Conservation (phyloP, 805 yeast species). For the Peterozyma toletana region DNA sequence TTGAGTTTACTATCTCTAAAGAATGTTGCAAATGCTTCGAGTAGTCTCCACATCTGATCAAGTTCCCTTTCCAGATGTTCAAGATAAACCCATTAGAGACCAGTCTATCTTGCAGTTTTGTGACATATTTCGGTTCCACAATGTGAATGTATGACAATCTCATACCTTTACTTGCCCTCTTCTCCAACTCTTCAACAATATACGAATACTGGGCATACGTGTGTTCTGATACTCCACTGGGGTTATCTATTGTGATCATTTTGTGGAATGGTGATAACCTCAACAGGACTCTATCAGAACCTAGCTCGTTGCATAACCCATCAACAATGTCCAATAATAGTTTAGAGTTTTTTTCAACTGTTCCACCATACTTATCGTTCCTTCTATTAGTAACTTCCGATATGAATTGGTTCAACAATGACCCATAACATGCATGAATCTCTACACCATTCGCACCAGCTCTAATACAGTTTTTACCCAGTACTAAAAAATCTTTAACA, state of each 20-base stretch:
- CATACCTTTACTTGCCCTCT: slow-evolving; percentile 19
- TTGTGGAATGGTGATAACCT: slow-evolving; percentile 33
- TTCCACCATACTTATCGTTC: slow-evolving; percentile 26
- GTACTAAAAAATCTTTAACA: slow-evolving; percentile 12
- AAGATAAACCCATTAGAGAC: slow-evolving; percentile 27
- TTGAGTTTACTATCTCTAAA: slow-evolving; percentile 7
- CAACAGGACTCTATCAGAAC: slow-evolving; percentile 33
- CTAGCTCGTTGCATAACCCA: slow-evolving; percentile 35
- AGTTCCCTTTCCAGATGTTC: slow-evolving; percentile 35
- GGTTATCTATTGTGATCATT: slow-evolving; percentile 20
- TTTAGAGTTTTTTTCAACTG: slow-evolving; percentile 25
- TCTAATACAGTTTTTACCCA: slow-evolving; percentile 26
- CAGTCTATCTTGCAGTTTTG: slow-evolving; percentile 12
- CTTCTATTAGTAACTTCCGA: slow-evolving; percentile 19
- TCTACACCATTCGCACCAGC: slow-evolving; percentile 48
- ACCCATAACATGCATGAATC: slow-evolving; percentile 43
- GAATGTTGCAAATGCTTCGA: slow-evolving; percentile 8
- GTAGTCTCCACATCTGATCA: slow-evolving; percentile 32
- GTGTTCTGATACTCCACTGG: slow-evolving; percentile 24
- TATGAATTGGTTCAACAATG: slow-evolving; percentile 22
- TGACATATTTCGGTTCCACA: slow-evolving; percentile 21
- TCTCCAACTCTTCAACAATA: slow-evolving; percentile 23
- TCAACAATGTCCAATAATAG: slow-evolving; percentile 35
- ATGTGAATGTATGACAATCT: slow-evolving; percentile 27
- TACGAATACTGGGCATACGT: slow-evolving; percentile 23